A percentile compares a stretch with the other conserved stretches of the same genome.
These are phyloP conservation scores for Pseudocercospora macadamiae DNA, from an alignment of 2,329 filamentous ascomycete species.

Conservation along the genomic window DNA sequence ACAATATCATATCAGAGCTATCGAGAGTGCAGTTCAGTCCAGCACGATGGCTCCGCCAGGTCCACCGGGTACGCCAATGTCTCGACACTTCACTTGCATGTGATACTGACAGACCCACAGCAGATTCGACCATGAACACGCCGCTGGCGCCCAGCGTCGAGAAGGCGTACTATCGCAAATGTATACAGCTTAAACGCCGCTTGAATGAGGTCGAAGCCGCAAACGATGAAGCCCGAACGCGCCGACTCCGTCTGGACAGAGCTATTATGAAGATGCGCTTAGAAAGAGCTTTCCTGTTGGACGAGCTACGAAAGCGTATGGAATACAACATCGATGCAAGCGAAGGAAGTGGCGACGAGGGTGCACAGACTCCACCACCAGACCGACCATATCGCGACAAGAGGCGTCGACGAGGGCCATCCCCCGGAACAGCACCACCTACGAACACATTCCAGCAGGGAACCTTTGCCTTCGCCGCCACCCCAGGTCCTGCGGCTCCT, in stretches of 20 bases:
- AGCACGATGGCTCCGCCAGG: neutral
- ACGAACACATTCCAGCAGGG: conserved; percentile 20
- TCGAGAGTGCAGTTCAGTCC: too few relatives aligned
- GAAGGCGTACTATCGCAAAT: conserved; percentile 94
- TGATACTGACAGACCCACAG: conserved; percentile 9
- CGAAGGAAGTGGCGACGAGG: conserved; percentile 38
- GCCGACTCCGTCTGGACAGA: conserved; percentile 77
- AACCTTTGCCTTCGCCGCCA: conserved; percentile 5
- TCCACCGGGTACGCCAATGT: neutral
- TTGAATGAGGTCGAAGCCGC: conserved; percentile 89
- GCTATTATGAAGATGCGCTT: conserved; percentile 91
- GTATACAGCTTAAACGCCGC: conserved; percentile 88
- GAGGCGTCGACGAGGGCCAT: conserved; percentile 28
- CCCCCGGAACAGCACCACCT: conserved; percentile 15
- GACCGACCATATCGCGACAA: conserved; percentile 38
- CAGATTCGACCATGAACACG: conserved; percentile 31
- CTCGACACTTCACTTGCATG: neutral
- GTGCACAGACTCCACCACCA: conserved; percentile 34
- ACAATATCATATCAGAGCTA: too few relatives aligned
- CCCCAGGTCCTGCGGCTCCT: neutral
- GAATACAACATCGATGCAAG: conserved; percentile 50
- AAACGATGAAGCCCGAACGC: conserved; percentile 80
- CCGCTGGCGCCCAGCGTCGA: conserved; percentile 84
- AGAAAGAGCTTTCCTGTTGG: conserved; percentile 67
- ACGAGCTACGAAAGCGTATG: conserved; percentile 53